These are phyloP conservation scores for Pythium rhizo-oryzae DNA, from an alignment of 352 stramenopile genomes.

Conservation along the genomic window DNA sequence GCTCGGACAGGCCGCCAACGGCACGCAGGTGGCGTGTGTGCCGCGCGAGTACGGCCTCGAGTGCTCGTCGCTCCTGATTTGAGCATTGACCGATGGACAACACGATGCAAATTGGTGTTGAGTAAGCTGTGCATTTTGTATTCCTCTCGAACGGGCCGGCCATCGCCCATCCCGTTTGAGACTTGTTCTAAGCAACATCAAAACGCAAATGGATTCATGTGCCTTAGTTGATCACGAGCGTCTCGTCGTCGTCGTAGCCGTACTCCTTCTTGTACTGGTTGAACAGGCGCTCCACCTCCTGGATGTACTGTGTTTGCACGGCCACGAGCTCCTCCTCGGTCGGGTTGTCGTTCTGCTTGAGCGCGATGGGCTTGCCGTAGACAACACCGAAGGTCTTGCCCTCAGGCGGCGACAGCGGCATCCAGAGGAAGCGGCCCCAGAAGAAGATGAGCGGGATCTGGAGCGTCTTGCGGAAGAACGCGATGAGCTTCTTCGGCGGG, in stretches of 20 bases:
- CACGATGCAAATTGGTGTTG: no score
- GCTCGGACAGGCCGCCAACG: background rate
- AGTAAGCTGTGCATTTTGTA: background rate
- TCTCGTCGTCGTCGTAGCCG: constrained; percentile 78
- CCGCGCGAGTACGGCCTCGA: background rate
- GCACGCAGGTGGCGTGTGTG: background rate
- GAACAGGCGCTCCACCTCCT: constrained; percentile 66
- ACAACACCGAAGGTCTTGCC: constrained; percentile 76
- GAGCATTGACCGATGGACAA: no score
- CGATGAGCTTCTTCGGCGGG: constrained; percentile 58
- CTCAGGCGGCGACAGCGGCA: constrained; percentile 57
- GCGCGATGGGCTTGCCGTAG: constrained; percentile 70
- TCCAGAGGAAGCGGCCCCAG: constrained; percentile 83
- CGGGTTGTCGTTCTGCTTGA: constrained; percentile 54
- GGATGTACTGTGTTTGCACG: constrained; percentile 64
- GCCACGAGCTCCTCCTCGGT: constrained; percentile 58
- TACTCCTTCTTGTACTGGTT: constrained; percentile 71
- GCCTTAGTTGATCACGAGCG: constrained; percentile 59
- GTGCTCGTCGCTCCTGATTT: background rate
- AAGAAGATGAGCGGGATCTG: constrained; percentile 81
- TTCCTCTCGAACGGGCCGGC: background rate
- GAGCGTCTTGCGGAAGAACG: constrained; percentile 69
- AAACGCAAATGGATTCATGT: background rate
- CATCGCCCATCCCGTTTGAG: no score
- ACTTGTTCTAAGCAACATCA: background rate